Conservation (phyloP, 108 stramenopile species). For the Conticribra weissflogii region DNA sequence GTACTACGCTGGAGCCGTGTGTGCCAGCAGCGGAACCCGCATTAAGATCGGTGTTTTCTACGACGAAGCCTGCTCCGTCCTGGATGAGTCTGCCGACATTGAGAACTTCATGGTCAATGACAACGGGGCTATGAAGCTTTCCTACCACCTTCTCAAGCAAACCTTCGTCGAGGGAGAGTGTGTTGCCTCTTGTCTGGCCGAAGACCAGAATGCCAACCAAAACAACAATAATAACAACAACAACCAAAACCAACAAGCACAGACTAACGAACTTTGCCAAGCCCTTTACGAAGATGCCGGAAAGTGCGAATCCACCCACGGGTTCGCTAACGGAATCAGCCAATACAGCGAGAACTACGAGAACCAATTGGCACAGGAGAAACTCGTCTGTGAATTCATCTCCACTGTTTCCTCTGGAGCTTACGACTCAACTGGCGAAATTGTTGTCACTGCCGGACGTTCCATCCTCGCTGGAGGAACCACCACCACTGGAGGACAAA, state of each 20-base stretch:
- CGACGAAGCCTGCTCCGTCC: slow-evolving; percentile 69
- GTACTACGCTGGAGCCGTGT: slow-evolving; percentile 73
- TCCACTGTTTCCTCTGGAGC: slow-evolving; percentile 24
- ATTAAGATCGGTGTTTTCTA: slow-evolving; percentile 90
- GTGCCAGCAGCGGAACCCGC: slow-evolving; percentile 69
- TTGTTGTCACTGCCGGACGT: slow-evolving; percentile 57
- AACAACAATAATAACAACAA: slow-evolving; percentile 37
- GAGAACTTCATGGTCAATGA: slow-evolving; percentile 73
- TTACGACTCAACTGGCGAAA: slow-evolving; percentile 44
- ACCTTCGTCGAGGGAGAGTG: slow-evolving; percentile 67
- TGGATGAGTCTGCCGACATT: slow-evolving; percentile 64
- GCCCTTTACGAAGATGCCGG: slow-evolving; percentile 73
- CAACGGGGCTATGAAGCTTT: slow-evolving; percentile 45
- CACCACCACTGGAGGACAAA: slow-evolving; percentile 78
- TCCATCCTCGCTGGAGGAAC: slow-evolving; percentile 41
- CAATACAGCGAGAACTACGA: slow-evolving; percentile 55
- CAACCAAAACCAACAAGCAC: slow-evolving; percentile 39
- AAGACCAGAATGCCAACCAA: slow-evolving; percentile 33
- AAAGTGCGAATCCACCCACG: slow-evolving; percentile 84
- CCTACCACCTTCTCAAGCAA: slow-evolving; percentile 72
- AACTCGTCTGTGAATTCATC: slow-evolving; percentile 72
- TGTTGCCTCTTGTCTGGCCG: slow-evolving; percentile 63
- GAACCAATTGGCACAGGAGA: slow-evolving; percentile 77
- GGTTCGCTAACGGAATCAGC: slow-evolving; percentile 62
- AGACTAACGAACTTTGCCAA: slow-evolving; percentile 72